Evolutionary conservation across 2,329 filamentous ascomycete species (phyloP).

Genomic region (Stromatinia cepivora): DNA sequence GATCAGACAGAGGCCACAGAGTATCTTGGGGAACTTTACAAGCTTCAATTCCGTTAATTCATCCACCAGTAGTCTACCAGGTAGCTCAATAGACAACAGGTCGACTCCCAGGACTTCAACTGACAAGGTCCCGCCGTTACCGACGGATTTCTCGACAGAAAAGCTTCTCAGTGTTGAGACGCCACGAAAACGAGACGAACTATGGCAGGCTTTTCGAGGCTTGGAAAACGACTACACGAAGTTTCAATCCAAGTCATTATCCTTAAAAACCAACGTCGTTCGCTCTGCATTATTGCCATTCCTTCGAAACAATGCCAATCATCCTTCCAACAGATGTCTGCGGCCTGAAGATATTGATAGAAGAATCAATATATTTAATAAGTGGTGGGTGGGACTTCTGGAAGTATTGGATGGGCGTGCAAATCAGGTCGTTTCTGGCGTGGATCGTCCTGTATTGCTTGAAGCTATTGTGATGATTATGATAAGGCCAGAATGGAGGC

Average conservation of each 20-base stretch:
- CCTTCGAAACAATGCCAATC: conserved; percentile 58
- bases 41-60: conserved; percentile 39
- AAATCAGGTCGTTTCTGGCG: conserved; percentile 68
- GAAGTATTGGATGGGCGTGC: conserved; percentile 68
- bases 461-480: conserved; percentile 70
- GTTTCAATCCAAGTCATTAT: conserved; percentile 66
- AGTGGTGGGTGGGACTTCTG: conserved; percentile 72
- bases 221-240: conserved; percentile 69
- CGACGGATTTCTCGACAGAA: conserved; percentile 44
- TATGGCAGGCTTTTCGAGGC: conserved; percentile 67
- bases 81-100: conserved; percentile 49
- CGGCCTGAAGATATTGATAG: conserved; percentile 69
- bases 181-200: conserved; percentile 64
- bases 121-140: conserved; percentile 49
- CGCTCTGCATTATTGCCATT: conserved; percentile 65
- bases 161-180: conserved; percentile 34
- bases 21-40: conserved; percentile 38
- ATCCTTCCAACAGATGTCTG: conserved; percentile 58
- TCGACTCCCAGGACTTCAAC: conserved; percentile 47
- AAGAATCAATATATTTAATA: conserved; percentile 66
- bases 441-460: conserved; percentile 68
- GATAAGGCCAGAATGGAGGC: conserved; percentile 69
- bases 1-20: conserved; percentile 37
- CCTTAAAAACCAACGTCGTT: conserved; percentile 68
- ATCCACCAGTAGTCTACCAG: conserved; percentile 42